These are phyloP conservation scores for Penicillium longicatenatum DNA, from an alignment of 495 filamentous ascomycete species.

Conservation along the genomic window DNA sequence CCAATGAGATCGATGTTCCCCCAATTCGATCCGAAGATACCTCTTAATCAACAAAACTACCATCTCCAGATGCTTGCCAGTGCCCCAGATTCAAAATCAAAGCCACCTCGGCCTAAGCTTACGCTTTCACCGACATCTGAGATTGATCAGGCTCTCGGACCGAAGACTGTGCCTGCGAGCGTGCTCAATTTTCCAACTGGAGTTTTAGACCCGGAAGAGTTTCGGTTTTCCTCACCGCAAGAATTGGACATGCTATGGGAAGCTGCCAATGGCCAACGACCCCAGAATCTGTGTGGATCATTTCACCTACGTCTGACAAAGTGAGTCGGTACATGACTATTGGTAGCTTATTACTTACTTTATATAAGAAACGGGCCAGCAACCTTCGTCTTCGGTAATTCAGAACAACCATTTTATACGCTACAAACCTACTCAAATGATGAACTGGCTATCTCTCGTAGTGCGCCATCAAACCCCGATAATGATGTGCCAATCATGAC, in stretches of 20 bases:
- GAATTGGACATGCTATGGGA: constrained; percentile 55
- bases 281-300: constrained; percentile 33
- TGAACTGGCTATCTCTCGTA: constrained; percentile 42
- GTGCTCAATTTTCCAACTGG: constrained; percentile 47
- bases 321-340: constrained; percentile 26
- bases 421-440: constrained; percentile 45
- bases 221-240: constrained; percentile 43
- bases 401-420: constrained; percentile 47
- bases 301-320: constrained; percentile 50
- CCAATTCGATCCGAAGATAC: constrained; percentile 70
- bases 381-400: constrained; percentile 43
- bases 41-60: constrained; percentile 69
- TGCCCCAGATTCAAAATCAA: constrained; percentile 33
- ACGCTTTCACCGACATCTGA: constrained; percentile 34
- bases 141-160: constrained; percentile 43
- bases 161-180: constrained; percentile 50
- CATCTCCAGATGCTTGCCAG: constrained; percentile 56
- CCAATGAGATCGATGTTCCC: constrained; percentile 78
- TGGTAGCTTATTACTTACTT: constrained; percentile 18
- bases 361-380: constrained; percentile 32
- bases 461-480: constrained; percentile 38
- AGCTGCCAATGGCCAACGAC: constrained; percentile 55
- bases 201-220: constrained; percentile 35
- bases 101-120: constrained; percentile 34
- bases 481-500: constrained; percentile 53